These are phyloP conservation scores for Colletotrichum sp. DNA, from an alignment of 2,329 filamentous ascomycete genomes.

Conservation along the genomic window DNA sequence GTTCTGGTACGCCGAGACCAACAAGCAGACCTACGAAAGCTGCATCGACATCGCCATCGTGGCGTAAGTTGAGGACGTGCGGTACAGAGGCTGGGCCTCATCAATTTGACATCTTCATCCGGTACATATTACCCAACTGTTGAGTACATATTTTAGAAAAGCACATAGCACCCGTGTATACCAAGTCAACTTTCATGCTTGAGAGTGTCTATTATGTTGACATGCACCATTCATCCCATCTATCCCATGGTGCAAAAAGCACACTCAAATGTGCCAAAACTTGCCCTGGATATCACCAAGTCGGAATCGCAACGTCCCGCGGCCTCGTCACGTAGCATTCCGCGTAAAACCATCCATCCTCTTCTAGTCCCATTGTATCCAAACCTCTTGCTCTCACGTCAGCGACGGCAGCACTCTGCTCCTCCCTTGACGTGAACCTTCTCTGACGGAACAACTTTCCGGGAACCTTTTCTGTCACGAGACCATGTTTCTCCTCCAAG, in stretches of 20 bases:
- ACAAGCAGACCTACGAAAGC: conserved; percentile 67
- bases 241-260: neutral
- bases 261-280: neutral
- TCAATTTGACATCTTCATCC: neutral
- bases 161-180: neutral
- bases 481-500: neutral
- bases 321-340: conserved; percentile 7
- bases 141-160: neutral
- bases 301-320: neutral
- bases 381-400: neutral
- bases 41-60: conserved; percentile 60
- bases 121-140: neutral
- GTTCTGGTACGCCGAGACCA: conserved; percentile 62
- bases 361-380: neutral
- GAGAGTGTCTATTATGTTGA: neutral
- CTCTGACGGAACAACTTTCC: neutral
- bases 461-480: neutral
- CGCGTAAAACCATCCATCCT: conserved; percentile 4
- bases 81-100: neutral
- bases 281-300: neutral
- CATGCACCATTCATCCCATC: neutral
- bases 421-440: neutral
- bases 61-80: neutral
- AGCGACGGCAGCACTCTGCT: neutral
- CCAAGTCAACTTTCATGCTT: neutral